These are phyloP conservation scores for Caloboletus inedulis DNA, from an alignment of 1,284 basidiomycete species.

Conservation along the genomic window DNA sequence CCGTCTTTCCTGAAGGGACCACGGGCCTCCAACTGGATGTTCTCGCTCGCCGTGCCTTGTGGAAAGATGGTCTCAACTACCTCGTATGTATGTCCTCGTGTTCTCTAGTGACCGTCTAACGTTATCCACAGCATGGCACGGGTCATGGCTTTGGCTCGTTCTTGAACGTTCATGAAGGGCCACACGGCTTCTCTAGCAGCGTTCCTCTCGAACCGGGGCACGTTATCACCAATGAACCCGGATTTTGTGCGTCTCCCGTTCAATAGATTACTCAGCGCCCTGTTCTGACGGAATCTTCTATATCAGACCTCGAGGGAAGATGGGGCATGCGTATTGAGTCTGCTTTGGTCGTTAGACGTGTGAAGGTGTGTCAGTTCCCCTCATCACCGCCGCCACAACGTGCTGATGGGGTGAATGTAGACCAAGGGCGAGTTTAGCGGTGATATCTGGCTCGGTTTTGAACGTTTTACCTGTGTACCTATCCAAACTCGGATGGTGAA, in stretches of 20 bases:
- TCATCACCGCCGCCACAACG: conserved; percentile 1
- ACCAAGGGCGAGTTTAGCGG: conserved; percentile 72
- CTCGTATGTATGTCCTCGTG: conserved; percentile 44
- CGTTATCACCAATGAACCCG: conserved; percentile 86
- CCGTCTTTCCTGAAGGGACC: conserved; percentile 86
- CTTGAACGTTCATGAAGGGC: conserved; percentile 76
- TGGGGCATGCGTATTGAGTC: conserved; percentile 93
- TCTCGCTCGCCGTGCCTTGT: conserved; percentile 80
- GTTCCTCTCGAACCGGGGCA: conserved; percentile 77
- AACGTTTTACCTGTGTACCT: conserved; percentile 87
- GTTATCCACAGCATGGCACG: conserved; percentile 64
- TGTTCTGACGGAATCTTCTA: conserved; percentile 11
- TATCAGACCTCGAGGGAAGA: conserved; percentile 70
- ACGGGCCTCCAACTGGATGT: conserved; percentile 80
- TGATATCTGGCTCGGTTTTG: conserved; percentile 80
- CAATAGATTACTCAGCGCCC: conserved; percentile 15
- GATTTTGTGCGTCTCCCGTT: conserved; percentile 60
- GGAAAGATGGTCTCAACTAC: conserved; percentile 88
- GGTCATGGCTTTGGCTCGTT: conserved; percentile 83
- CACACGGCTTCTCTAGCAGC: conserved; percentile 65
- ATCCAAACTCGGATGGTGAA: conserved; percentile 93
- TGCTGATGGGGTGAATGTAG: conserved; percentile 34
- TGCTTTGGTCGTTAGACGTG: conserved; percentile 66
- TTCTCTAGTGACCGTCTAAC: conserved; percentile 9
- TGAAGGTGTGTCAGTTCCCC: conserved; percentile 49